Evolutionary conservation across 2,329 filamentous ascomycete genomes (phyloP).

Genomic region (Proliferodiscus dingleyae): DNA sequence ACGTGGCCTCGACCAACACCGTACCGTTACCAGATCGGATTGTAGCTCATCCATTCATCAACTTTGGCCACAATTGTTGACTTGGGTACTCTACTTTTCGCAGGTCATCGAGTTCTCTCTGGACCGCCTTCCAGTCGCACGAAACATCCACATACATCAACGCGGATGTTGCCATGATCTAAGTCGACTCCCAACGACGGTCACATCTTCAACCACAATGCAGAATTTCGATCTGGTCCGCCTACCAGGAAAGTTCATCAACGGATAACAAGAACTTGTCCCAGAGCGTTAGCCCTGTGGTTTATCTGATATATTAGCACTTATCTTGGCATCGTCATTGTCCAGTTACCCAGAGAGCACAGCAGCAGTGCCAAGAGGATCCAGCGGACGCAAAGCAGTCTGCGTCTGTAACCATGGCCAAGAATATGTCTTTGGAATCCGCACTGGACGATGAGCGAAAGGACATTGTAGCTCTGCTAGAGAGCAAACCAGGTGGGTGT

Average conservation of each 20-base stretch:
- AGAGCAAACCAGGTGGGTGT: slow-evolving; percentile 30
- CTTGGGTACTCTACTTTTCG: background rate
- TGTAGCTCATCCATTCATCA: too few species aligned
- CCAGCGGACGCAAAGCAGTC: slow-evolving; percentile 8
- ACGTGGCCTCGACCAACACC: too few species aligned
- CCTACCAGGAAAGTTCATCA: slow-evolving; percentile 31
- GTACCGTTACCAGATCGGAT: too few species aligned
- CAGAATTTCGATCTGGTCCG: slow-evolving; percentile 27
- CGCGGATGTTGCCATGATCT: slow-evolving; percentile 28
- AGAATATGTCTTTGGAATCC: slow-evolving; percentile 69
- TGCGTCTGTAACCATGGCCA: slow-evolving; percentile 21
- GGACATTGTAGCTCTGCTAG: slow-evolving; percentile 66
- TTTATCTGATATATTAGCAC: slow-evolving; percentile 6
- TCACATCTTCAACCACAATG: slow-evolving; percentile 28
- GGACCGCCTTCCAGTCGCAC: slow-evolving; percentile 6
- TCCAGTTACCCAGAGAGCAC: slow-evolving; percentile 5
- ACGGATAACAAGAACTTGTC: slow-evolving; percentile 24
- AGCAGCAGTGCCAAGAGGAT: slow-evolving; percentile 10
- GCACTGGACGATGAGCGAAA: slow-evolving; percentile 72
- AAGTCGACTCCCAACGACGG: slow-evolving; percentile 17
- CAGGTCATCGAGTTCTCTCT: background rate
- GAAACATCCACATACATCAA: slow-evolving; percentile 18
- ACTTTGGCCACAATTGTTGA: too few species aligned
- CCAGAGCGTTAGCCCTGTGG: slow-evolving; percentile 14
- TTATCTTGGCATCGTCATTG: slow-evolving; percentile 13